These are phyloP conservation scores for Carnegiea gigantea DNA, from an alignment of 179 eudicot species.

Conservation along the genomic window DNA sequence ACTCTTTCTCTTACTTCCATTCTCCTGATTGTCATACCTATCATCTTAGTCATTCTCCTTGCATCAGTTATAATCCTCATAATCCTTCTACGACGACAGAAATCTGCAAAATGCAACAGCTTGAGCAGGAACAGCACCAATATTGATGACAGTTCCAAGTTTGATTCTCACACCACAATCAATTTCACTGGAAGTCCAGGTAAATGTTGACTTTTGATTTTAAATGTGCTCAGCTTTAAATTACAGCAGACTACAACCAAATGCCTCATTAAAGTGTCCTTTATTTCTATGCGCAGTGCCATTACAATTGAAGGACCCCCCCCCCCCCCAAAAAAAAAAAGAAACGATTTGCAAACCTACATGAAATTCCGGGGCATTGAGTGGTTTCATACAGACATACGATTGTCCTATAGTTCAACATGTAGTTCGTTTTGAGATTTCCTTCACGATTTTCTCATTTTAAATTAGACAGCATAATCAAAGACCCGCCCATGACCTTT, in stretches of 20 bases:
- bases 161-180: constrained; percentile 52
- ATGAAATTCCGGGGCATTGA: too few relatives aligned
- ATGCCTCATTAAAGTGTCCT: background rate
- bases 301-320: too few relatives aligned
- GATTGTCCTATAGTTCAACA: too few relatives aligned
- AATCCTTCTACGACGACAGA: constrained; percentile 58
- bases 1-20: constrained; percentile 38
- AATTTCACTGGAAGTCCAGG: constrained; percentile 65
- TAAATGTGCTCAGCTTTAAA: background rate
- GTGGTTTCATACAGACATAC: too few relatives aligned
- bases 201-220: constrained; percentile 12
- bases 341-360: too few relatives aligned
- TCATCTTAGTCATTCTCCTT: constrained; percentile 49
- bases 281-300: background rate
- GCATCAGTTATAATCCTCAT: constrained; percentile 42
- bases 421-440: background rate
- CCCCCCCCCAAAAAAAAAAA: too few relatives aligned
- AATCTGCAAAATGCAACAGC: constrained; percentile 27
- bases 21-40: constrained; percentile 56
- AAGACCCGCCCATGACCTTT: too few relatives aligned
- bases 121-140: constrained; percentile 25
- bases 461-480: background rate
- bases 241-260: background rate
- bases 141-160: constrained; percentile 52
- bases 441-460: background rate